Evolutionary conservation across 352 stramenopile species (phyloP).

Genomic region (Pythium coloratum): DNA sequence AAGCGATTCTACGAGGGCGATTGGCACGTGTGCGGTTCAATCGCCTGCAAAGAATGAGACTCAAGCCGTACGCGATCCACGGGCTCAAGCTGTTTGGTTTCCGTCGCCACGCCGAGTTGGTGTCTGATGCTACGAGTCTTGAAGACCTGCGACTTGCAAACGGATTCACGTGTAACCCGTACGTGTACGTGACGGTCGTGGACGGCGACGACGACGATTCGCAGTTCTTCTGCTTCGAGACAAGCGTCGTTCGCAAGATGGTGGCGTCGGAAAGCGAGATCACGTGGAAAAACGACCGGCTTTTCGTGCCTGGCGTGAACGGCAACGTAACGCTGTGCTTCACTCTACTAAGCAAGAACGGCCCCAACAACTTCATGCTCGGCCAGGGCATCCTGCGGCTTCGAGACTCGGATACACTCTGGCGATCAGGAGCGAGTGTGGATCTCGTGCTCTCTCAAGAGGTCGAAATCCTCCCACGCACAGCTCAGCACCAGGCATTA

Average conservation of each 20-base stretch:
- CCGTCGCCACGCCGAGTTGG: neutral
- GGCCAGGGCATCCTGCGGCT: conserved; percentile 57
- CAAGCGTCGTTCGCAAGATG: conserved; percentile 34
- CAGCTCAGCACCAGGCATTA: conserved; percentile 53
- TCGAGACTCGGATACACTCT: conserved; percentile 44
- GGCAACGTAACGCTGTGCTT: conserved; percentile 71
- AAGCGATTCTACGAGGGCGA: conserved; percentile 47
- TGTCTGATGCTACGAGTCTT: neutral
- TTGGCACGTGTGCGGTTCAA: conserved; percentile 54
- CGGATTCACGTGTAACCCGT: conserved; percentile 74
- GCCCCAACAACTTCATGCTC: conserved; percentile 75
- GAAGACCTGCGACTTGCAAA: conserved; percentile 66
- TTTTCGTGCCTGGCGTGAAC: conserved; percentile 68
- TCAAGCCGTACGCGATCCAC: conserved; percentile 63
- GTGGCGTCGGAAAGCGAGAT: conserved; percentile 34
- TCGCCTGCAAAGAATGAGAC: conserved; percentile 43
- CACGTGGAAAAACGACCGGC: conserved; percentile 45
- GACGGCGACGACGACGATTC: conserved; percentile 62
- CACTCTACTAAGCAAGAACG: conserved; percentile 74
- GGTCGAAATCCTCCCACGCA: conserved; percentile 58
- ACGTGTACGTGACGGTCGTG: conserved; percentile 69
- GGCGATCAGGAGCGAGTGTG: conserved; percentile 38
- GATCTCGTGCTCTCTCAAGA: conserved; percentile 48
- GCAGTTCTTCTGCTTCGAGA: conserved; percentile 75
- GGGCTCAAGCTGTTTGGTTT: conserved; percentile 33